Percentiles rank a stretch among this genome's conserved stretches.
These are phyloP conservation scores for Phoenix roebelenii DNA, from an alignment of 176 grass and related monocot species.

Conservation along the genomic window DNA sequence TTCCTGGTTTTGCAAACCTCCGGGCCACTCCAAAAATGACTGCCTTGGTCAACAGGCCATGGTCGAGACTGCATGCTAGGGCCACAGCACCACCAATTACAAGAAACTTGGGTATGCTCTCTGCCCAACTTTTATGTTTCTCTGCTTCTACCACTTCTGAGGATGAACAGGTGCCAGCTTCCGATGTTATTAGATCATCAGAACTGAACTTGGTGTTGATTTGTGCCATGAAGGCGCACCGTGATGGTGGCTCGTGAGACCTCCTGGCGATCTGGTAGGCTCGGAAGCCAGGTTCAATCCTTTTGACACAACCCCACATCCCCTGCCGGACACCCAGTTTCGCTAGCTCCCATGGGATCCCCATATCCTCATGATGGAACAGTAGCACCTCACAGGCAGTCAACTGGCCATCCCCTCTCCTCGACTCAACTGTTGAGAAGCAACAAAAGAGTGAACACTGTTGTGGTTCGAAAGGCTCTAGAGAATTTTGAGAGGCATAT, in stretches of 20 bases:
- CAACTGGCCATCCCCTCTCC: constrained; percentile 58
- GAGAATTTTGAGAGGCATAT: background rate
- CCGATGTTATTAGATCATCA: constrained; percentile 25
- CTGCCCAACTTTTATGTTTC: constrained; percentile 56
- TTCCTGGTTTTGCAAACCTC: constrained; percentile 71
- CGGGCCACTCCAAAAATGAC: constrained; percentile 73
- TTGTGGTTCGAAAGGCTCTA: background rate
- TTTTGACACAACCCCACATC: constrained; percentile 82
- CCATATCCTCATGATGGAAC: constrained; percentile 96
- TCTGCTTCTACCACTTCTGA: constrained; percentile 26
- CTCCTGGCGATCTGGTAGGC: constrained; percentile 60
- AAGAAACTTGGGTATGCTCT: constrained; percentile 53
- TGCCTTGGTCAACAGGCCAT: constrained; percentile 70
- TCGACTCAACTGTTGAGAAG: constrained; percentile 56
- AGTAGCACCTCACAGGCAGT: constrained; percentile 86
- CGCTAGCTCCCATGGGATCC: constrained; percentile 73
- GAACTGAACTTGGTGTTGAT: constrained; percentile 56
- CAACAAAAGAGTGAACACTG: background rate
- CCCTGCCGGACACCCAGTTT: constrained; percentile 83
- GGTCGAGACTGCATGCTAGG: constrained; percentile 65
- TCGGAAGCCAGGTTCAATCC: constrained; percentile 67
- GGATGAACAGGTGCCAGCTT: constrained; percentile 19
- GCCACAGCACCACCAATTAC: constrained; percentile 59
- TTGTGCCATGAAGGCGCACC: constrained; percentile 43
- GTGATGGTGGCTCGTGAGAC: constrained; percentile 38